Percentiles rank a stretch among this genome's conserved stretches.
Conservation (phyloP, 1,284 basidiomycete genomes). For the Trametes polyzona region DNA sequence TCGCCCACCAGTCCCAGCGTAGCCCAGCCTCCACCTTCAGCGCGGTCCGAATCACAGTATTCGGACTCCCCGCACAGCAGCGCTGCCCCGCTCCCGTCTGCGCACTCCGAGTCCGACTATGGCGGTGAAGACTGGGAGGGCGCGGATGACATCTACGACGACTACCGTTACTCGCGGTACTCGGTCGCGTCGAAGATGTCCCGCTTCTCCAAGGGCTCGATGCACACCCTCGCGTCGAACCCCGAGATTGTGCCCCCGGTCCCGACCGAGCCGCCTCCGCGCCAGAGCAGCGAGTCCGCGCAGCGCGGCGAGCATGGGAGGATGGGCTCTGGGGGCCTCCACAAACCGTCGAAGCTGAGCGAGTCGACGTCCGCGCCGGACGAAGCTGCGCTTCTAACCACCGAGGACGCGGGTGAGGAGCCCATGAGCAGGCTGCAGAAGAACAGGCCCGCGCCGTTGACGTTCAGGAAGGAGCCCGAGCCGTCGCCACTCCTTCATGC, state of each 20-base stretch:
- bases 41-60: conserved; percentile 15
- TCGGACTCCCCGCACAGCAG: conserved; percentile 12
- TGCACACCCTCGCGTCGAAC: conserved; percentile 28
- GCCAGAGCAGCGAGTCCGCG: conserved; percentile 28
- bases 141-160: conserved; percentile 71
- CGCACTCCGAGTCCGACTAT: conserved; percentile 35
- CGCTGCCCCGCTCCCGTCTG: conserved; percentile 19
- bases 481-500: conserved; percentile 55
- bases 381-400: conserved; percentile 4
- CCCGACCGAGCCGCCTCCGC: conserved; percentile 32
- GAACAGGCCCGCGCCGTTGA: conserved; percentile 26
- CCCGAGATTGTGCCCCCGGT: conserved; percentile 38
- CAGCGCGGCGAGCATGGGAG: conserved; percentile 5
- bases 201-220: conserved; percentile 37
- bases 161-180: conserved; percentile 71
- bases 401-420: conserved; percentile 3
- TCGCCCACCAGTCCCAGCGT: too few species aligned
- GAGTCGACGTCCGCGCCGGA: conserved; percentile 10
- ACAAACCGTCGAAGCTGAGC: conserved; percentile 14
- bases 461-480: conserved; percentile 18
- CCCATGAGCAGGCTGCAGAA: conserved; percentile 18
- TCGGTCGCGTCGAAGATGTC: conserved; percentile 52
- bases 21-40: background rate
- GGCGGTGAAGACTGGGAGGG: conserved; percentile 63
- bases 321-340: conserved; percentile 16